A percentile compares a stretch with the other conserved stretches of the same genome.
Evolutionary conservation across 2,329 filamentous ascomycete species (phyloP).

Genomic region (Aureobasidium subglaciale): DNA sequence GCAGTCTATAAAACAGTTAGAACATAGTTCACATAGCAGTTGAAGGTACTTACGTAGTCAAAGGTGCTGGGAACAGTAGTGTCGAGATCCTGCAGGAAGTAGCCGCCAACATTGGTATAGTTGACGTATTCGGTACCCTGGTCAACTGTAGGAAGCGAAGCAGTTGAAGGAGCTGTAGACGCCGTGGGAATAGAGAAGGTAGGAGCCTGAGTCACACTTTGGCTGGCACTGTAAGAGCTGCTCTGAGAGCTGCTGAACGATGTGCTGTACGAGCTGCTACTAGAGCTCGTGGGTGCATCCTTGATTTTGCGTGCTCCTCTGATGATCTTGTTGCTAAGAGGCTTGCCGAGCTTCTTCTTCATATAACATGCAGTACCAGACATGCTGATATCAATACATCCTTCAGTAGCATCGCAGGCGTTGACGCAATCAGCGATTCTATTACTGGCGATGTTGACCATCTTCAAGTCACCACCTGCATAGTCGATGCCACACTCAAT

Average conservation of each 20-base stretch:
- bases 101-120: constrained; percentile 54
- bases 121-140: constrained; percentile 39
- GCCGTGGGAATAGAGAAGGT: constrained; percentile 18
- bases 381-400: constrained; percentile 16
- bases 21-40: neutral
- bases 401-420: constrained; percentile 12
- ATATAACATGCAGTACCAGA: constrained; percentile 16
- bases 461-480: constrained; percentile 15
- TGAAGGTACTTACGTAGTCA: constrained; percentile 50
- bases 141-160: constrained; percentile 15
- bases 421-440: constrained; percentile 15
- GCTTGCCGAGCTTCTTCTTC: constrained; percentile 7
- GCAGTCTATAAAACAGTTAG: constrained; percentile 38
- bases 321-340: neutral
- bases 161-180: constrained; percentile 15
- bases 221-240: neutral
- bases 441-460: constrained; percentile 9
- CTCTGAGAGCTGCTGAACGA: neutral
- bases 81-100: constrained; percentile 58
- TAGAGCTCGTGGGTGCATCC: neutral
- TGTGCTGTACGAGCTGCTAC: neutral
- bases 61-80: constrained; percentile 51
- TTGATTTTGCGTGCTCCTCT: constrained; percentile 12
- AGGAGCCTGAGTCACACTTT: neutral
- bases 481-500: constrained; percentile 16